Evolutionary conservation across 2,329 filamentous ascomycete genomes (phyloP).

Genomic region (Biscogniauxia marginata): DNA sequence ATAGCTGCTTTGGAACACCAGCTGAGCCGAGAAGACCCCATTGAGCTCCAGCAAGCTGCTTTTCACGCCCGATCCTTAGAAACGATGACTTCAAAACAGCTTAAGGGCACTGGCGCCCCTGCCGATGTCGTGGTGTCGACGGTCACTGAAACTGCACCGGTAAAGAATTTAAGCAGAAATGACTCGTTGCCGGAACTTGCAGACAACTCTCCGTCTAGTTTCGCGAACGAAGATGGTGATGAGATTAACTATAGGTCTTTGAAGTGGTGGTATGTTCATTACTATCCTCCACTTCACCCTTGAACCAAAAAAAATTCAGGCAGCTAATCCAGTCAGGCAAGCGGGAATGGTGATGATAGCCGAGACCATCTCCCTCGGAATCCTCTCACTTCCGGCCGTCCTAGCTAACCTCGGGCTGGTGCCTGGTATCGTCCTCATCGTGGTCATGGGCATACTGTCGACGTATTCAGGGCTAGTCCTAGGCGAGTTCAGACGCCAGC

Average conservation of each 20-base stretch:
- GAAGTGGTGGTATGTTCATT: background rate
- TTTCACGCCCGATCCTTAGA: background rate
- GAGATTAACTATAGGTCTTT: background rate
- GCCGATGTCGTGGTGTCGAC: background rate
- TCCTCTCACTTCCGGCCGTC: conserved; percentile 73
- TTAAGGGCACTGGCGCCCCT: background rate
- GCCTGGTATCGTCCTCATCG: conserved; percentile 70
- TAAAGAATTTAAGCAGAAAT: background rate
- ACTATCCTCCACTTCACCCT: background rate
- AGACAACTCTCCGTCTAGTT: background rate
- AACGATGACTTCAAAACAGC: background rate
- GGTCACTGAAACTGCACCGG: background rate
- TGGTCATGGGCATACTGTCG: conserved; percentile 65
- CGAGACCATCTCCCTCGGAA: conserved; percentile 46
- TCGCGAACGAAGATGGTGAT: background rate
- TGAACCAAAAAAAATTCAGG: background rate
- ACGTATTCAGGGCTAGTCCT: conserved; percentile 56
- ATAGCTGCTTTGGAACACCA: background rate
- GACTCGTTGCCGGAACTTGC: background rate
- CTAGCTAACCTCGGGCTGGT: conserved; percentile 70
- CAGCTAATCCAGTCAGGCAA: conserved; percentile 34
- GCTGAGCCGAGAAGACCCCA: no score
- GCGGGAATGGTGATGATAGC: conserved; percentile 44
- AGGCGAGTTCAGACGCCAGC: conserved; percentile 69
- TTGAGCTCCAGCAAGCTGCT: no score